Conservation (phyloP, 169 alveolate species). For the Eimeria zaria region DNA sequence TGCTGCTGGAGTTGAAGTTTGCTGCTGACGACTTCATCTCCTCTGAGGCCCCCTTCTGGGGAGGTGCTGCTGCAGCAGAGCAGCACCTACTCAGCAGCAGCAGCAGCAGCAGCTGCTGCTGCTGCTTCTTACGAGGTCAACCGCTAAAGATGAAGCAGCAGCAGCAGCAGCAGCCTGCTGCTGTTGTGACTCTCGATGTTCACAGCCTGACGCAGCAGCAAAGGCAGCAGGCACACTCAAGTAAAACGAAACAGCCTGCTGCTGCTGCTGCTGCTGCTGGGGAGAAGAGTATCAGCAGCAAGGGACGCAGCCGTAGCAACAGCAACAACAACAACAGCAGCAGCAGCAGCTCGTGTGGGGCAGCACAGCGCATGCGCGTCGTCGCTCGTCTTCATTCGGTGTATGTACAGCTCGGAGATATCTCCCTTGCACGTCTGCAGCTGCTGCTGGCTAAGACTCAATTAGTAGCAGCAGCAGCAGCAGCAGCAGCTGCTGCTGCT, state of each 20-base stretch:
- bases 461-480: slow-evolving; percentile 18
- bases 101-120: not conserved
- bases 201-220: not conserved
- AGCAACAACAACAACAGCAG: too few species aligned
- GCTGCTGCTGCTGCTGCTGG: slow-evolving; percentile 42
- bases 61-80: not conserved
- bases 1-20: not conserved
- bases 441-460: not conserved
- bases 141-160: not conserved
- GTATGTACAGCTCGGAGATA: not conserved
- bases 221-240: not conserved
- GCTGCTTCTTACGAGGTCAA: not conserved
- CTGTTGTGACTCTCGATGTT: not conserved
- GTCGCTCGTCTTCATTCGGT: not conserved
- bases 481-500: not conserved
- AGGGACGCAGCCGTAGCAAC: too few species aligned
- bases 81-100: slow-evolving; percentile 6
- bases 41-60: not conserved
- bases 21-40: not conserved
- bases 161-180: slow-evolving; percentile 6
- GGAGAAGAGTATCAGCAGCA: slow-evolving; percentile 30
- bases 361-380: not conserved
- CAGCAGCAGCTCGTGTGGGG: slow-evolving; percentile 22
- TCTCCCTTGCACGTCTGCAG: slow-evolving; percentile 41
- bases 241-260: not conserved